Evolutionary conservation across 495 filamentous ascomycete genomes (phyloP).

Genomic region (Rhypophila decipiens): DNA sequence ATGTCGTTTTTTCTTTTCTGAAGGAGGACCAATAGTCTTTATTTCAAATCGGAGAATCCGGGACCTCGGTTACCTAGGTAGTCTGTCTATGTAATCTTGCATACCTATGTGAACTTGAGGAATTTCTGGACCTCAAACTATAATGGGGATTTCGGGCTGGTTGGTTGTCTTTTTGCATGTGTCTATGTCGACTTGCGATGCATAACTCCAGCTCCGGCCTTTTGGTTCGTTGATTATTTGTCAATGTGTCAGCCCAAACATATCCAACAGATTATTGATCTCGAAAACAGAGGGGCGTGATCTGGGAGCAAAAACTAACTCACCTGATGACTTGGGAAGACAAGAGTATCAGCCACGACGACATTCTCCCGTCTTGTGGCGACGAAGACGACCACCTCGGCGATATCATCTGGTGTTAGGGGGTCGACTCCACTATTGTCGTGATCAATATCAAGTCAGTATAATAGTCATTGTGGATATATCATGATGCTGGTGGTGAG

Average conservation of each 20-base stretch:
- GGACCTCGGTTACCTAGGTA: too few species aligned
- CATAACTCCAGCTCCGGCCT: constrained; percentile 32
- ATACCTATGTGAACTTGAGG: too few species aligned
- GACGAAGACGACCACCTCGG: constrained; percentile 87
- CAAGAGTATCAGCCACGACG: constrained; percentile 83
- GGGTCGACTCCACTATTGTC: constrained; percentile 67
- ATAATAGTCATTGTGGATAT: neutral
- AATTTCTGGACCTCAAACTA: too few species aligned
- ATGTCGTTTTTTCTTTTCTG: too few species aligned
- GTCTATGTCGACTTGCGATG: constrained; percentile 24
- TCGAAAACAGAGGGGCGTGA: too few species aligned
- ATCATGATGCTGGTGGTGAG: neutral
- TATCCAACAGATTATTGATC: too few species aligned
- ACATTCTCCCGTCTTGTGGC: constrained; percentile 90
- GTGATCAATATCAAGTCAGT: neutral
- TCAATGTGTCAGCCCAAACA: neutral
- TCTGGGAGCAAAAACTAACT: constrained; percentile 9
- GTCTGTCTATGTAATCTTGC: too few species aligned
- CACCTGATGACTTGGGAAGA: constrained; percentile 88
- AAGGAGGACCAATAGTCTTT: too few species aligned
- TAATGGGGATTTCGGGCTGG: too few species aligned
- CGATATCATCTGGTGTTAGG: constrained; percentile 92
- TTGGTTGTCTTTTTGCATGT: too few species aligned
- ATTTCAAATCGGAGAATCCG: too few species aligned
- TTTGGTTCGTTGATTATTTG: neutral